Evolutionary conservation across 805 yeast genomes (phyloP).

Genomic region (Kodamaea laetipori): DNA sequence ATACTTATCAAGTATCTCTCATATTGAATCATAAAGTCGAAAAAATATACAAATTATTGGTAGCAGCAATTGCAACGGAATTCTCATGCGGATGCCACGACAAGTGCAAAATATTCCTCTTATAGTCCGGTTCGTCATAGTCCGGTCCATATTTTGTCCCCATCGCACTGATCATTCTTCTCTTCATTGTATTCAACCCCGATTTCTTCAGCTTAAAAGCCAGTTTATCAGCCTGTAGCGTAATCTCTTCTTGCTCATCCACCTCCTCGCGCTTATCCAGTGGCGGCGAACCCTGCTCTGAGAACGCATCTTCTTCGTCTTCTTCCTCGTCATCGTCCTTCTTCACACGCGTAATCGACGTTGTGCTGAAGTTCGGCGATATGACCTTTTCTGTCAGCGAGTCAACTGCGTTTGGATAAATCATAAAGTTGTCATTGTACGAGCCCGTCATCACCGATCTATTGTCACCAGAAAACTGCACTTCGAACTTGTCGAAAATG

Average conservation of each 20-base stretch:
- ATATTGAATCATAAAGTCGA: slow-evolving; percentile 68
- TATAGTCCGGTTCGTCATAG: slow-evolving; percentile 83
- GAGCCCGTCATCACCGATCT: slow-evolving; percentile 94
- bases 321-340: slow-evolving; percentile 48
- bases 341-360: slow-evolving; percentile 17
- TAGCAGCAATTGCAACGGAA: slow-evolving; percentile 96
- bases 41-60: slow-evolving; percentile 87
- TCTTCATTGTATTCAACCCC: slow-evolving; percentile 44
- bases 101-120: slow-evolving; percentile 89
- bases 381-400: slow-evolving; percentile 11
- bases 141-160: slow-evolving; percentile 58
- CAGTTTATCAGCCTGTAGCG: slow-evolving; percentile 95
- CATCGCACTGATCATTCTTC: slow-evolving; percentile 52
- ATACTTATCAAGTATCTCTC: too few relatives aligned
- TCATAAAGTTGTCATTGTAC: slow-evolving; percentile 95
- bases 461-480: slow-evolving; percentile 91
- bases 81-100: slow-evolving; percentile 99
- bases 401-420: slow-evolving; percentile 80
- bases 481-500: slow-evolving; percentile 97
- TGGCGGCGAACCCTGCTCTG: slow-evolving; percentile 8
- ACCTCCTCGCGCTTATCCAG: slow-evolving; percentile 19
- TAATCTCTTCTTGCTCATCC: slow-evolving; percentile 57
- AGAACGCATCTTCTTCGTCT: slow-evolving; percentile 20
- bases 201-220: slow-evolving; percentile 84
- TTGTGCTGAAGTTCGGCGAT: slow-evolving; percentile 18